These are phyloP conservation scores for Neofusicoccum laricinum DNA, from an alignment of 2,329 filamentous ascomycete genomes.

Conservation along the genomic window DNA sequence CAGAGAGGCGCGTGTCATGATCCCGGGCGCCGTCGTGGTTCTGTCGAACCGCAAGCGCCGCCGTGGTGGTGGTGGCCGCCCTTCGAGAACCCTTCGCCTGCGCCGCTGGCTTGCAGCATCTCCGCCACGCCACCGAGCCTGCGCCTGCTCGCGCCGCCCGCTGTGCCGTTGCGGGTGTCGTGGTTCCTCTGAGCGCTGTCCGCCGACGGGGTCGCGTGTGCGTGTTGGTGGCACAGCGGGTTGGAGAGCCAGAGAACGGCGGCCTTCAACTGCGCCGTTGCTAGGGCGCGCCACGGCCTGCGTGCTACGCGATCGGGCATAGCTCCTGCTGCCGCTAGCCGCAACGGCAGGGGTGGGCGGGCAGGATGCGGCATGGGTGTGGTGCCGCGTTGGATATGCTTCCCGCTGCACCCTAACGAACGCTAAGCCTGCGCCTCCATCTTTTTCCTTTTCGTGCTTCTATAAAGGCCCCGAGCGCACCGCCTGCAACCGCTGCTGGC, in stretches of 20 bases:
- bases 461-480: not conserved
- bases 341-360: not conserved
- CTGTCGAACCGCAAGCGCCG: not conserved
- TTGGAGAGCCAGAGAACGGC: too few relatives aligned
- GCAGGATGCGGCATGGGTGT: not conserved
- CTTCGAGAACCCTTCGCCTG: not conserved
- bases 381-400: not conserved
- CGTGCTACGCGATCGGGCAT: not conserved
- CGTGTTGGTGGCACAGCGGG: conserved; percentile 2
- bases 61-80: too few relatives aligned
- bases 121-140: not conserved
- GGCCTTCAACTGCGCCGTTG: not conserved
- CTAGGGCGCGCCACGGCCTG: not conserved
- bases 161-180: not conserved
- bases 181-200: not conserved
- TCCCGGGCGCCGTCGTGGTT: not conserved
- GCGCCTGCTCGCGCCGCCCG: not conserved
- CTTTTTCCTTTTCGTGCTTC: not conserved
- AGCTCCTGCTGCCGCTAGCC: not conserved
- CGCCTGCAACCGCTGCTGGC: not conserved
- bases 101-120: not conserved
- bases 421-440: not conserved
- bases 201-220: not conserved
- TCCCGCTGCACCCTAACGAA: not conserved
- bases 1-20: not conserved